These are phyloP conservation scores for Calocybe gangraenosa DNA, from an alignment of 768 basidiomycete species.

Conservation along the genomic window DNA sequence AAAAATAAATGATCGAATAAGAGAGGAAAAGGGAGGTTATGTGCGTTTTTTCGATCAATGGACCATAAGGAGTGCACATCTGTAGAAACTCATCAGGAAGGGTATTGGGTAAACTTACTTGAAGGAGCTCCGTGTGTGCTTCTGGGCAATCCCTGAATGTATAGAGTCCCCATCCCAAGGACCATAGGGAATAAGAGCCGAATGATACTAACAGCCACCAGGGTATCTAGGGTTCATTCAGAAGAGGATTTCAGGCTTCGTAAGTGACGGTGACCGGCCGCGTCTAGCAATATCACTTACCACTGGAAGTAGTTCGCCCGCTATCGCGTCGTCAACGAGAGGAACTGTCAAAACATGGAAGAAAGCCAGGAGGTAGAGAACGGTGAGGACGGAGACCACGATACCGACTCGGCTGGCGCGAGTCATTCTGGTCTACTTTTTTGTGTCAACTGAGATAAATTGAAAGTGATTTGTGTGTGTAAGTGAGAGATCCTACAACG, in stretches of 20 bases:
- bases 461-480: no score
- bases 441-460: no score
- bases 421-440: conserved; percentile 45
- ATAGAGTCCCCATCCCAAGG: conserved; percentile 70
- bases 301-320: conserved; percentile 51
- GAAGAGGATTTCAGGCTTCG: no score
- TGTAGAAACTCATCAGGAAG: no score
- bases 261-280: background rate
- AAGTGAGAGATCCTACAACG: no score
- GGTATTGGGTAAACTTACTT: conserved; percentile 37
- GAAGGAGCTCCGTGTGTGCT: conserved; percentile 66
- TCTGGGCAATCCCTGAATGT: conserved; percentile 78
- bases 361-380: conserved; percentile 54
- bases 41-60: no score
- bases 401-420: conserved; percentile 53
- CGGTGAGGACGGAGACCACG: conserved; percentile 35
- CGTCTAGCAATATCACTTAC: conserved; percentile 34
- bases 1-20: no score
- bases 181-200: conserved; percentile 75
- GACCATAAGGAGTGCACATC: no score
- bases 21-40: no score
- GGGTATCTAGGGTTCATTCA: conserved; percentile 47
- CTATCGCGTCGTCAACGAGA: conserved; percentile 41
- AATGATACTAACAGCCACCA: conserved; percentile 82
- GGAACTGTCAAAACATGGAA: conserved; percentile 54